Evolutionary conservation across 2,329 filamentous ascomycete genomes (phyloP), one percentile per base, ranked within the genome.

Genomic region (Botrytis deweyae): DNA sequence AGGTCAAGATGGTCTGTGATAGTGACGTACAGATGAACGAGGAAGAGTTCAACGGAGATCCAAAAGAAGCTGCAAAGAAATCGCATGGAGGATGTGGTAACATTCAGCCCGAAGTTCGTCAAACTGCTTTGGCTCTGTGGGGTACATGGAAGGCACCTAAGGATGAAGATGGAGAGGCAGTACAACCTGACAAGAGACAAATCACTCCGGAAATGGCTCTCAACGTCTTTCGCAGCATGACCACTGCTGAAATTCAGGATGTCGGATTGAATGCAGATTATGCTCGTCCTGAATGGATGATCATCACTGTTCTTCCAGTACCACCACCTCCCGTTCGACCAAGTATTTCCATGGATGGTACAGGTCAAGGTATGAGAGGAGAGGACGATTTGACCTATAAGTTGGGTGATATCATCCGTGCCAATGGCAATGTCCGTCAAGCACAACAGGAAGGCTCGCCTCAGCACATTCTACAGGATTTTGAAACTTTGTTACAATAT

Each of bases 381-480:
- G 96, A 99, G 84, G 96, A 99, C 83, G 97, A 99, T 87, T 88
- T 99, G 88, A 99, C 96, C 0, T 99, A 98, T 88, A 99, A 99
- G 85, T 87, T 99, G 46, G 95, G 95, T 80, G 96, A 99, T 84
- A 98, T 99, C 80, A 96, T 99, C 79, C 94, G 96, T 78, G 95
- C 96, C 79, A 99, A 99, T 84, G 92, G 93, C 78, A 98, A 97
- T 79, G 95, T 99, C 73, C 91, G 93, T 78, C 92, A 96, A 78
- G 96, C 94, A 75, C 93, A 97, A 80, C 90, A 93, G 74, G 94
- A 98, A 82, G 96, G 96, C 73, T 95, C 95, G 5, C 94, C 96
- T 0, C 91, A 93, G 76, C 96, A 99, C 83, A 94, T 98, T 77
- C 90, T 94, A 25, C 89, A 91, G 74, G 96, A 99, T 80, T 98